A percentile compares a stretch with the other conserved stretches of the same genome.
These are phyloP conservation scores for Closterium sp. DNA, from an alignment of 139 green algal species.

Conservation along the genomic window DNA sequence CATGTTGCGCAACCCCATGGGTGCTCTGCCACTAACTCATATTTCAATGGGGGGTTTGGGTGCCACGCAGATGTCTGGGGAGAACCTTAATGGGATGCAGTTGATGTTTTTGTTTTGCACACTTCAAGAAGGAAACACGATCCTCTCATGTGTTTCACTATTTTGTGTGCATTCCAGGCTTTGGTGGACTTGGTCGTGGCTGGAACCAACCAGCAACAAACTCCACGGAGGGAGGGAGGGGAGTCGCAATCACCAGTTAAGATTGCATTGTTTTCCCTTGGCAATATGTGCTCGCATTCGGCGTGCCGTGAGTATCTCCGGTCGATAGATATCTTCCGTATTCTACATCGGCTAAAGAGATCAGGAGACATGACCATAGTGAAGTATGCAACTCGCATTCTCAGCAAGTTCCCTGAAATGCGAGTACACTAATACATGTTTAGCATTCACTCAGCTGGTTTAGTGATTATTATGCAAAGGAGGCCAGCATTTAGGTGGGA, in stretches of 20 bases:
- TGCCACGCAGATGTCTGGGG: too few species aligned
- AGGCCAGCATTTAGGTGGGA: too few species aligned
- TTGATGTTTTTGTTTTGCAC: too few species aligned
- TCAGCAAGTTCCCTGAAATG: conserved; percentile 45
- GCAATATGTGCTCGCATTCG: conserved; percentile 79
- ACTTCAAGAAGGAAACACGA: too few species aligned
- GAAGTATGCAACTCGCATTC: conserved; percentile 71
- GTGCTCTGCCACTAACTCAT: too few species aligned
- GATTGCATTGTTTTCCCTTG: conserved; percentile 90
- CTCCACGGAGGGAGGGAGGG: not conserved
- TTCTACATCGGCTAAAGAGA: conserved; percentile 52
- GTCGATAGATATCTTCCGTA: conserved; percentile 51
- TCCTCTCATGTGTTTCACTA: not conserved
- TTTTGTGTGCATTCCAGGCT: not conserved
- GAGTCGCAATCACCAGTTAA: conserved; percentile 56
- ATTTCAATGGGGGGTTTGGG: too few species aligned
- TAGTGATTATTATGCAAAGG: too few species aligned
- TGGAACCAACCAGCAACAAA: not conserved
- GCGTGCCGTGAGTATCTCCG: conserved; percentile 57
- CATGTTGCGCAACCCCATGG: too few species aligned
- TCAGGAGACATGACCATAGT: conserved; percentile 54
- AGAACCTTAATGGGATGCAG: too few species aligned
- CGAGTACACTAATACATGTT: not conserved
- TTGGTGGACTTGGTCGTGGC: conserved; percentile 40
- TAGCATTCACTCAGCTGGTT: too few species aligned